Percentiles rank a stretch among this genome's conserved stretches.
These are phyloP conservation scores for Termitomyces sp. DNA, from an alignment of 768 basidiomycete genomes.

Conservation along the genomic window DNA sequence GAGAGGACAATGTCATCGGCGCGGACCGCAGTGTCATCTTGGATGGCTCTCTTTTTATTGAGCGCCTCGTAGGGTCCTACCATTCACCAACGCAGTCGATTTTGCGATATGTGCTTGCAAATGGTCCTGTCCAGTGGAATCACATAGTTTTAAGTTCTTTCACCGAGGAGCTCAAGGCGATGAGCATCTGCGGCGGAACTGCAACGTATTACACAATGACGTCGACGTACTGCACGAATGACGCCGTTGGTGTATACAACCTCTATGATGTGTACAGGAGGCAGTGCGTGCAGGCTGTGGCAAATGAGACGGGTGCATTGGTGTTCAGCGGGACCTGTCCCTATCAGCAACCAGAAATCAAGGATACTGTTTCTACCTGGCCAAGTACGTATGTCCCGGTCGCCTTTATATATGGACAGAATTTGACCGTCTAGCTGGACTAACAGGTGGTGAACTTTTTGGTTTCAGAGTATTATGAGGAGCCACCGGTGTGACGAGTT, in stretches of 20 bases:
- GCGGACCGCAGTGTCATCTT: neutral
- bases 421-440: too few species aligned
- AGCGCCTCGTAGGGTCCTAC: neutral
- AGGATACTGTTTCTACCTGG: too few species aligned
- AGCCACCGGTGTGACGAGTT: too few species aligned
- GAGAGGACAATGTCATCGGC: constrained; percentile 9
- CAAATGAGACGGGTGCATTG: neutral
- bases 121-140: neutral
- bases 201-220: constrained; percentile 3
- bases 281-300: neutral
- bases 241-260: neutral
- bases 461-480: too few species aligned
- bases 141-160: neutral
- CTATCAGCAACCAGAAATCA: neutral
- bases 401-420: too few species aligned
- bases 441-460: too few species aligned
- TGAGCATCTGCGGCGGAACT: constrained; percentile 9
- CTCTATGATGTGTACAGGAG: neutral
- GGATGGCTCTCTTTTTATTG: neutral
- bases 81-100: neutral
- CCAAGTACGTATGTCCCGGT: too few species aligned
- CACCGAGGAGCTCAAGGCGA: constrained; percentile 2
- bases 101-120: neutral
- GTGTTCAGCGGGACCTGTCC: constrained; percentile 11
- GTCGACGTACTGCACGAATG: constrained; percentile 1